phyloP scores from a whole-genome alignment of 1,284 basidiomycete genomes.

The Entoloma clypeatum region DNA sequence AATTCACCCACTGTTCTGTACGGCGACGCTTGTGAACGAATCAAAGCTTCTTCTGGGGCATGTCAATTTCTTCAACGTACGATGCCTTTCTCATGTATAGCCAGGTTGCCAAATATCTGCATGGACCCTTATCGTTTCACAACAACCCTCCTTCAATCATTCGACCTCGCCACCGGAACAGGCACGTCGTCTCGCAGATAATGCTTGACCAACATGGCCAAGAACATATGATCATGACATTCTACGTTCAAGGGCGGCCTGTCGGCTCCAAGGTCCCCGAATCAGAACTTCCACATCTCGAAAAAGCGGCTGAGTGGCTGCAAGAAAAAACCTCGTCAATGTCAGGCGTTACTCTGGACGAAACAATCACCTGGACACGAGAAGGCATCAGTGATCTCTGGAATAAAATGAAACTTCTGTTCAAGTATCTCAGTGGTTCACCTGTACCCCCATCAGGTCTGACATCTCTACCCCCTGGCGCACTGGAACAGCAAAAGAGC shows the following conservation, averaged over 20 bases:
- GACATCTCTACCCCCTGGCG: conserved; percentile 28
- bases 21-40: conserved; percentile 80
- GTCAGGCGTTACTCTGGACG: conserved; percentile 52
- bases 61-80: conserved; percentile 6
- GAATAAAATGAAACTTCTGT: conserved; percentile 50
- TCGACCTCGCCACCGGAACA: conserved; percentile 74
- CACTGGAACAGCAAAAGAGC: conserved; percentile 29
- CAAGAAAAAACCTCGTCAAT: conserved; percentile 38
- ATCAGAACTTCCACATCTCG: conserved; percentile 40
- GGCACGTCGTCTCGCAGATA: conserved; percentile 72
- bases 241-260: conserved; percentile 62
- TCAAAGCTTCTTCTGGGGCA: conserved; percentile 72
- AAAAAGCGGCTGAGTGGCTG: conserved; percentile 40
- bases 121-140: conserved; percentile 65
- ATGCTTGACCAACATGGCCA: conserved; percentile 64
- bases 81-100: conserved; percentile 14
- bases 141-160: conserved; percentile 68
- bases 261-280: conserved; percentile 31
- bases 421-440: conserved; percentile 69
- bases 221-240: conserved; percentile 78
- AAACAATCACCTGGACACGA: conserved; percentile 44
- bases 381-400: conserved; percentile 35
- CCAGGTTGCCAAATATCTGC: conserved; percentile 65
- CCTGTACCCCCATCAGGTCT: conserved; percentile 35
- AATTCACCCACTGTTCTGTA: conserved; percentile 93